Evolutionary conservation across 768 basidiomycete genomes (phyloP).

Genomic region (Dioszegia hungarica): DNA sequence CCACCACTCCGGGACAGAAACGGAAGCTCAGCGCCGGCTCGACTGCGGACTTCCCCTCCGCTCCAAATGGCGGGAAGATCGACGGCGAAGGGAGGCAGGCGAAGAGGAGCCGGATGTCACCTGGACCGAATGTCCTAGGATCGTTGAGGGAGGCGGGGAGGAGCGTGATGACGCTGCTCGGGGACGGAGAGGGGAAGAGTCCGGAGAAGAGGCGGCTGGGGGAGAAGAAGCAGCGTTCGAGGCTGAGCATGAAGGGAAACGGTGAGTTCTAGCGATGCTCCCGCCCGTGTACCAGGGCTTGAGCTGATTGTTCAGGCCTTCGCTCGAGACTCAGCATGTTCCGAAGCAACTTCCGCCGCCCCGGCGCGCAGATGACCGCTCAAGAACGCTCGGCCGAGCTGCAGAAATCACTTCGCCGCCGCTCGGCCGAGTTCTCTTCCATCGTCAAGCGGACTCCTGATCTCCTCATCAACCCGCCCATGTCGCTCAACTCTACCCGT

Average conservation of each 20-base stretch:
- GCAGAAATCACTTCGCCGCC: constrained; percentile 9
- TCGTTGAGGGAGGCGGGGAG: constrained; percentile 26
- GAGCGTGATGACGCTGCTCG: constrained; percentile 30
- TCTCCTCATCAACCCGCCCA: constrained; percentile 7
- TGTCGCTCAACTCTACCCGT: neutral
- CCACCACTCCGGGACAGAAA: constrained; percentile 15
- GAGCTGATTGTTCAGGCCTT: constrained; percentile 8
- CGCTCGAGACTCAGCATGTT: neutral
- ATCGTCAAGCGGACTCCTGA: constrained; percentile 15
- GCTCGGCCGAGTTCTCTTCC: constrained; percentile 19
- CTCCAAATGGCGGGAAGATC: constrained; percentile 31
- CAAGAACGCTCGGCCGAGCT: neutral
- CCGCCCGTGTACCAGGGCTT: neutral
- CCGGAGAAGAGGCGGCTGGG: constrained; percentile 13
- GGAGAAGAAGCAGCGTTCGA: constrained; percentile 18
- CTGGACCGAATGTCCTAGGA: constrained; percentile 33
- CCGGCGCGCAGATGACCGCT: neutral
- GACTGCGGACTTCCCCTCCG: constrained; percentile 17
- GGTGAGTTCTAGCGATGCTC: constrained; percentile 16
- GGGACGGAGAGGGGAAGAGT: constrained; percentile 13
- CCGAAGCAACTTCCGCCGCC: constrained; percentile 1
- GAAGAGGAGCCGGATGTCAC: constrained; percentile 23
- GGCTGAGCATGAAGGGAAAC: constrained; percentile 22
- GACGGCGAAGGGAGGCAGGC: constrained; percentile 9
- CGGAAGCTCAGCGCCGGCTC: constrained; percentile 22